Evolutionary conservation across 768 basidiomycete genomes (phyloP).

Genomic region (Trametes coccinea): DNA sequence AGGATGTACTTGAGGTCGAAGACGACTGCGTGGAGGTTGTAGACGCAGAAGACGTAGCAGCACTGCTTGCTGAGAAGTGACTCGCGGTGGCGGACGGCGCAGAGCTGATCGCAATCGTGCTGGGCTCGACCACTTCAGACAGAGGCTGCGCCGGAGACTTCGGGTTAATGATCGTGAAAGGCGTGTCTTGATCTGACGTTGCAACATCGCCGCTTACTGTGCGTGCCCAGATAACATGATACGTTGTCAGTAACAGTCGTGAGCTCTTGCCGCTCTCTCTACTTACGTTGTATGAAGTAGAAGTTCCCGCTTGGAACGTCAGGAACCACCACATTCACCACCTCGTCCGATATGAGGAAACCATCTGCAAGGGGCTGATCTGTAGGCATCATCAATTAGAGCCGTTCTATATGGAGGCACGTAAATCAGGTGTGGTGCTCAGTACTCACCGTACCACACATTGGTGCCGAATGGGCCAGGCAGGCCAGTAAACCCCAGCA

Average conservation of each 20-base stretch:
- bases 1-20: not conserved
- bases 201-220: not conserved
- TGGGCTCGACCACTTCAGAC: not conserved
- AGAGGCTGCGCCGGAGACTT: not conserved
- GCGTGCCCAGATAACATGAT: not conserved
- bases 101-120: not conserved
- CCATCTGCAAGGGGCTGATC: conserved; percentile 8
- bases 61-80: not conserved
- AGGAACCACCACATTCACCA: not conserved
- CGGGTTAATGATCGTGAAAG: not conserved
- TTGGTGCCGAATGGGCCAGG: not conserved
- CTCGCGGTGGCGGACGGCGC: not conserved
- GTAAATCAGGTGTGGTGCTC: not conserved
- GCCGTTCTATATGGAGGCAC: too few relatives aligned
- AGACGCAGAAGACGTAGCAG: not conserved
- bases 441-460: not conserved
- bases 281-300: conserved; percentile 2
- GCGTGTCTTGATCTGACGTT: not conserved
- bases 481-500: not conserved
- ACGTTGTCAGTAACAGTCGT: not conserved
- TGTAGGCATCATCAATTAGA: not conserved
- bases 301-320: not conserved
- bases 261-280: not conserved
- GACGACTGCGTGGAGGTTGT: not conserved
- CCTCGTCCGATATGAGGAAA: not conserved